These are phyloP conservation scores for Talaromyces amestolkiae DNA, from an alignment of 2,329 filamentous ascomycete species.

Conservation along the genomic window DNA sequence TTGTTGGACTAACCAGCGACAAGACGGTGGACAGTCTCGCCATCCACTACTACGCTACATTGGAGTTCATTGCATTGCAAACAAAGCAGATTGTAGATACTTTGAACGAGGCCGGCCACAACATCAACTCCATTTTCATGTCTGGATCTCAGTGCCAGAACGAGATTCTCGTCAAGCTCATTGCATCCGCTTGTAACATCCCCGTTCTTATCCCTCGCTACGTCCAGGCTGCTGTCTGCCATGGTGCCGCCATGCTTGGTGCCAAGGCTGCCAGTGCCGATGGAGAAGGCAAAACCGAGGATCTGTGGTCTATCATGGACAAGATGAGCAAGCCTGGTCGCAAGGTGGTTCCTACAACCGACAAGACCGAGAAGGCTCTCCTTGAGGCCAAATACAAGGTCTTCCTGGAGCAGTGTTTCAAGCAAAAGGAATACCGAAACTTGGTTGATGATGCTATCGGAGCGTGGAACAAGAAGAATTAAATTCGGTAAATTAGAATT, in stretches of 20 bases:
- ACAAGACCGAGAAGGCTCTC: slow-evolving; percentile 72
- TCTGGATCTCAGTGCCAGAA: slow-evolving; percentile 98
- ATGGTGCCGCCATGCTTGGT: slow-evolving; percentile 97
- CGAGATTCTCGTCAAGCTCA: slow-evolving; percentile 81
- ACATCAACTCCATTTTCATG: slow-evolving; percentile 95
- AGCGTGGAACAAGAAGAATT: slow-evolving; percentile 38
- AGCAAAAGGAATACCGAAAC: slow-evolving; percentile 77
- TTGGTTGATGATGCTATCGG: slow-evolving; percentile 66
- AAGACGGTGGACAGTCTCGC: slow-evolving; percentile 84
- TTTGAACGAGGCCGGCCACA: slow-evolving; percentile 88
- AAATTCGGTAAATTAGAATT: background rate
- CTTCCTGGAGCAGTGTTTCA: slow-evolving; percentile 88
- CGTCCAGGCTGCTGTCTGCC: slow-evolving; percentile 91
- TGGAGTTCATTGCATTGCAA: slow-evolving; percentile 98
- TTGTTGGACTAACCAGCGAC: slow-evolving; percentile 84
- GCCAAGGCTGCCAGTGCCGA: slow-evolving; percentile 91
- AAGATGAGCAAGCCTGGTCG: slow-evolving; percentile 92
- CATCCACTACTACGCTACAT: slow-evolving; percentile 88
- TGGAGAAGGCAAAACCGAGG: slow-evolving; percentile 73
- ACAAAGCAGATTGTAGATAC: slow-evolving; percentile 91
- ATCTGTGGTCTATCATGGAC: slow-evolving; percentile 96
- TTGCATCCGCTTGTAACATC: slow-evolving; percentile 87
- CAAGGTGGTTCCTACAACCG: slow-evolving; percentile 70
- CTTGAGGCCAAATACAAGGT: slow-evolving; percentile 88
- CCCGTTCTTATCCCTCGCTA: slow-evolving; percentile 92